These are phyloP conservation scores for Quercus cerris DNA, from an alignment of 306 rosid species.

Conservation along the genomic window DNA sequence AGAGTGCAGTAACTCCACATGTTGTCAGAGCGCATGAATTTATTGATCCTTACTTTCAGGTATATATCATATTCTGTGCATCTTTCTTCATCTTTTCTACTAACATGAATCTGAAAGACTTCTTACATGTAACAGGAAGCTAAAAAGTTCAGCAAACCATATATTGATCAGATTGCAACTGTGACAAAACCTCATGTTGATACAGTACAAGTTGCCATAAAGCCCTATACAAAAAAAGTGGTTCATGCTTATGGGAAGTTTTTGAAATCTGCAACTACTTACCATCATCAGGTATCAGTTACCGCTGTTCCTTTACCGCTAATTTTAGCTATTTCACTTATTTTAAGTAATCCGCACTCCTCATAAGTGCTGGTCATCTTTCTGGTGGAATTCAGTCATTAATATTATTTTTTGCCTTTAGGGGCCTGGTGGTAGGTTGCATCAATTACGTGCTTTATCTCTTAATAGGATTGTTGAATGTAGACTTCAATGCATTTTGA, in stretches of 20 bases:
- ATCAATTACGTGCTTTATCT: neutral
- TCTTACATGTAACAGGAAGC: constrained; percentile 63
- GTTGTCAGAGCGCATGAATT: constrained; percentile 57
- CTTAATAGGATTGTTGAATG: neutral
- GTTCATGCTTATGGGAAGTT: constrained; percentile 67
- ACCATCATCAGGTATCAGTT: constrained; percentile 69
- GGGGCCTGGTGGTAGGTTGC: neutral
- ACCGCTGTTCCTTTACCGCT: neutral
- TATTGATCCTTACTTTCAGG: constrained; percentile 86
- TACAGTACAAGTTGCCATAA: constrained; percentile 59
- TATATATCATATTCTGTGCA: constrained; percentile 1
- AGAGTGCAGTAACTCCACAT: constrained; percentile 62
- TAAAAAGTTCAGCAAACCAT: constrained; percentile 79
- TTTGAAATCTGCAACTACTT: constrained; percentile 74
- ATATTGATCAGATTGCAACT: constrained; percentile 77
- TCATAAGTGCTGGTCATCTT: neutral
- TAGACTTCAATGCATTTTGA: neutral
- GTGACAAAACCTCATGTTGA: constrained; percentile 82
- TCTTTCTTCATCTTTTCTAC: constrained; percentile 4
- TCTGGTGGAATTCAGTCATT: neutral
- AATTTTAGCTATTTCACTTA: neutral
- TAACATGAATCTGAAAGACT: constrained; percentile 19
- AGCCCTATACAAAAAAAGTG: constrained; percentile 61
- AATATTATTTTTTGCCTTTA: neutral
- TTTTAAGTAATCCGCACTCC: neutral